Percentiles rank a stretch among this genome's conserved stretches.
Conservation (phyloP, 2,329 filamentous ascomycete genomes). For the Gnomoniopsis smithogilvyi region DNA sequence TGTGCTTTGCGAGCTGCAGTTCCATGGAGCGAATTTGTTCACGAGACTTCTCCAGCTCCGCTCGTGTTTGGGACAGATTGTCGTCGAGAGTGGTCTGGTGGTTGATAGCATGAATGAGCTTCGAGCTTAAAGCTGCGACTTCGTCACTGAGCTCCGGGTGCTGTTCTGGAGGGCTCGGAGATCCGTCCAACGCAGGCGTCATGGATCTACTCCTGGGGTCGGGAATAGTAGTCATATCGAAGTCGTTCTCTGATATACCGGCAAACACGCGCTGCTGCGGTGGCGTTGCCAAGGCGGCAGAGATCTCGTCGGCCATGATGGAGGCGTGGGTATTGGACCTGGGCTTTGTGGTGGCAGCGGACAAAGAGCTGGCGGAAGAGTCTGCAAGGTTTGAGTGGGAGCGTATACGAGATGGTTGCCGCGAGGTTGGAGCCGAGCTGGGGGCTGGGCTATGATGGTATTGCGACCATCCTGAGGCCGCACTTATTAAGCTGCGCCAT, state of each 20-base stretch:
- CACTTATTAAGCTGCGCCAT: constrained; percentile 47
- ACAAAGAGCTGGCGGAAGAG: constrained; percentile 35
- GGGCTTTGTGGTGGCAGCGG: constrained; percentile 36
- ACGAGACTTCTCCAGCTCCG: constrained; percentile 74
- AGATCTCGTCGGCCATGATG: constrained; percentile 32
- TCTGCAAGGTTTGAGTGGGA: constrained; percentile 49
- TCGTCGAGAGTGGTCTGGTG: constrained; percentile 92
- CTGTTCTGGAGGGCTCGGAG: constrained; percentile 34
- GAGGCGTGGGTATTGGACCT: constrained; percentile 35
- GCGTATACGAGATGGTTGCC: constrained; percentile 45
- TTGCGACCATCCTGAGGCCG: constrained; percentile 49
- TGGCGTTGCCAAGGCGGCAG: constrained; percentile 21
- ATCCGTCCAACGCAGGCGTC: constrained; percentile 38
- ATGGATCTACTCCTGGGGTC: constrained; percentile 56
- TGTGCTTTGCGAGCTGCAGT: constrained; percentile 59
- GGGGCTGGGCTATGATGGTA: constrained; percentile 31
- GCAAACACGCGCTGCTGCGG: constrained; percentile 26
- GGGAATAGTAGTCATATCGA: constrained; percentile 67
- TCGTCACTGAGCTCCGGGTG: constrained; percentile 64
- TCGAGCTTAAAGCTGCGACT: constrained; percentile 87
- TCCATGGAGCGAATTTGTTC: constrained; percentile 69
- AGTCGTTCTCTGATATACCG: constrained; percentile 45
- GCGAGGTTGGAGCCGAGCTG: constrained; percentile 26
- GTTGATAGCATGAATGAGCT: constrained; percentile 96
- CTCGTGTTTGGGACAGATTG: constrained; percentile 73